Conservation (phyloP, 352 stramenopile species). For the Phytophthora cryptogea region DNA sequence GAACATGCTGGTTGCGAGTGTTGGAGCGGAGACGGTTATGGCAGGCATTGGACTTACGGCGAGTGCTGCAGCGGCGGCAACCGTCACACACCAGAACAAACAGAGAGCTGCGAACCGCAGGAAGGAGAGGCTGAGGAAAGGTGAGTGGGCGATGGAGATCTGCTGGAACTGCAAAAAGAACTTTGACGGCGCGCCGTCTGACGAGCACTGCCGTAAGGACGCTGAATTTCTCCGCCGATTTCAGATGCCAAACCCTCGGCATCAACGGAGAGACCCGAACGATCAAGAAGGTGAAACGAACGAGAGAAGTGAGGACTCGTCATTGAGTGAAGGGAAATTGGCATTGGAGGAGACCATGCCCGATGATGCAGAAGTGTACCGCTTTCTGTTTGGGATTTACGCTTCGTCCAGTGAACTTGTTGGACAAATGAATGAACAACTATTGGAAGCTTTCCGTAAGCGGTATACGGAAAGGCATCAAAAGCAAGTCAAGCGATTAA, state of each 20-base stretch:
- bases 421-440: conserved; percentile 64
- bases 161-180: conserved; percentile 69
- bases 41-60: conserved; percentile 65
- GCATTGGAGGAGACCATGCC: conserved; percentile 18
- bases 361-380: conserved; percentile 55
- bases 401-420: conserved; percentile 57
- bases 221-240: conserved; percentile 60
- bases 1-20: conserved; percentile 57
- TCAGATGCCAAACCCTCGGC: conserved; percentile 26
- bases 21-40: conserved; percentile 58
- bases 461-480: conserved; percentile 34
- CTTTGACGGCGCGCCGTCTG: conserved; percentile 44
- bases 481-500: conserved; percentile 20
- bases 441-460: conserved; percentile 55
- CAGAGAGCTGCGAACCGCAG: conserved; percentile 40
- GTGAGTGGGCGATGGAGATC: conserved; percentile 71
- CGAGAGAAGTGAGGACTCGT: neutral
- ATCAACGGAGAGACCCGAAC: neutral
- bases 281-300: neutral
- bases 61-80: conserved; percentile 55
- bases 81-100: conserved; percentile 56
- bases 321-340: neutral
- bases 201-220: conserved; percentile 62
- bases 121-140: conserved; percentile 49
- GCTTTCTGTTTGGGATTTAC: conserved; percentile 62